Percentiles rank a stretch among this genome's conserved stretches.
phyloP scores from a whole-genome alignment of 345 rosid genomes.

The Syzygium aqueum region DNA sequence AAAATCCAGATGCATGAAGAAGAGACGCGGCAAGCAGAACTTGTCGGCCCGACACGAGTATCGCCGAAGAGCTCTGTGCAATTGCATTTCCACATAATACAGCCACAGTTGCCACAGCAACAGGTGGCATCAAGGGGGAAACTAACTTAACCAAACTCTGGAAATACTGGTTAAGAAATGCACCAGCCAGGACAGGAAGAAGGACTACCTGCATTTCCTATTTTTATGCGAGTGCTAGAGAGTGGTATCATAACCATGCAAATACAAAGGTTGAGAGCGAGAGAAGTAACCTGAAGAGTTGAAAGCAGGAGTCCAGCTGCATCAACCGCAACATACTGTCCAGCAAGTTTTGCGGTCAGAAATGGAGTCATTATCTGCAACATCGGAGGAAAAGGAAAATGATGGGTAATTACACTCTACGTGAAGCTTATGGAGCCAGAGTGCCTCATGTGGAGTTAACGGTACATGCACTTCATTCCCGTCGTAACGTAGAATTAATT shows the following conservation, averaged over 20 bases:
- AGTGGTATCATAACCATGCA: background rate
- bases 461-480: background rate
- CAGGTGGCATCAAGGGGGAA: constrained; percentile 75
- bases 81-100: constrained; percentile 75
- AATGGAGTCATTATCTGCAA: constrained; percentile 84
- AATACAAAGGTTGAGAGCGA: background rate
- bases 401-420: background rate
- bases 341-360: constrained; percentile 77
- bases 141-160: constrained; percentile 56
- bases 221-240: background rate
- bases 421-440: background rate
- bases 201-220: constrained; percentile 55
- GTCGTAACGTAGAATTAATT: background rate
- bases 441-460: background rate
- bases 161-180: constrained; percentile 76
- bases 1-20: constrained; percentile 79
- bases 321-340: constrained; percentile 81
- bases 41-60: constrained; percentile 65
- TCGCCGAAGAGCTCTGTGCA: constrained; percentile 64
- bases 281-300: constrained; percentile 58
- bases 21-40: constrained; percentile 54
- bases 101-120: constrained; percentile 80
- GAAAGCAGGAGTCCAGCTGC: constrained; percentile 58
- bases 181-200: constrained; percentile 81
- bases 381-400: background rate